Evolutionary conservation across 2,329 filamentous ascomycete genomes (phyloP), one percentile per base, ranked within the genome.

Genomic region (Knoxdaviesia capensis): DNA sequence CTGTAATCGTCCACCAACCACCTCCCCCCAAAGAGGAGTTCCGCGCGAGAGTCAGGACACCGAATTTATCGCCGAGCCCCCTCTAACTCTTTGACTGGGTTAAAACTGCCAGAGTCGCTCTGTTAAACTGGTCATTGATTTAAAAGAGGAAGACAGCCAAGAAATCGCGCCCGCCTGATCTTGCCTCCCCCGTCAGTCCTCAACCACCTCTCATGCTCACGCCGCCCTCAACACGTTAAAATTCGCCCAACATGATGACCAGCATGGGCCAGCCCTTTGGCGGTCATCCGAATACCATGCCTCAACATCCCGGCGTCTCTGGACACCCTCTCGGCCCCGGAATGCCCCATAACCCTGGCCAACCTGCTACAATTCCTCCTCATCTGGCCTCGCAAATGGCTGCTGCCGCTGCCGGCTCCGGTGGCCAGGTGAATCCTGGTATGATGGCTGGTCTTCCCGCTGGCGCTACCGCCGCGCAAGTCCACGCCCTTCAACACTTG

Each of bases 371-470:
- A 35, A 76, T 80, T 57, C 71, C 71, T 50, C 80, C 80, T 56
- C 79, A 82, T 58, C 68, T 77, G 50, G 61, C 59, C 34, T 62
- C 72, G 59, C 78, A 81, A 51, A 80, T 82, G 63, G 76, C 71
- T 46, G 80, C 80, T 31, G 81, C 80, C 46, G 80, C 80, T 31
- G 81, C 80, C 44, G 43, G 43, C 9, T 78, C 80, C 20, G 76
- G 74, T 49, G 73, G 71, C 46, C 79, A 82, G 55, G 77, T 83
- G 49, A 82, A 75, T 55, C 77, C 81, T 52, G 72, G 75, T 44
- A 72, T 86, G 68, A 84, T 87, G 79, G 71, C 64, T 48, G 77
- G 71, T 44, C 83, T 87, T 74, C 79, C 80, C 48, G 78, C 77
- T 31, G 74, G 78, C 46, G 68, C 66, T 42, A 64, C 62, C 48